phyloP scores from a whole-genome alignment of 129 eudicot species.

The Chrysanthemum seticuspe region DNA sequence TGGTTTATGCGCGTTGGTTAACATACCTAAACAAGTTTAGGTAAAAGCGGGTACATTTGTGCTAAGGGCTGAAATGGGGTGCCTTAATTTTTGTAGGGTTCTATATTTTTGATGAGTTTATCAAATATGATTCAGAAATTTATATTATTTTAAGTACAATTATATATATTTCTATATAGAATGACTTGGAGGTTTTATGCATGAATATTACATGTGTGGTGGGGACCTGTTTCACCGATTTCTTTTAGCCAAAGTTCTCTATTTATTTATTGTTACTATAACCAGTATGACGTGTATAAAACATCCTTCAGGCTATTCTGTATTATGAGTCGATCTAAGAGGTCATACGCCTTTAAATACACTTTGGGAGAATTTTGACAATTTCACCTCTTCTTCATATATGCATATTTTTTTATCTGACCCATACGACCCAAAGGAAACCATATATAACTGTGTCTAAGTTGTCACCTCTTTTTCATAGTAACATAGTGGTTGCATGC shows the following conservation, averaged over 20 bases:
- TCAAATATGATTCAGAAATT: background rate
- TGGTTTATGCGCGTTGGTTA: too few relatives aligned
- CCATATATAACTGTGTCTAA: background rate
- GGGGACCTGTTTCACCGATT: too few relatives aligned
- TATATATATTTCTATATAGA: background rate
- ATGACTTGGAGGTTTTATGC: background rate
- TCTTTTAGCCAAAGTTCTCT: too few relatives aligned
- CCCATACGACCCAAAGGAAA: background rate
- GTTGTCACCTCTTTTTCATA: background rate
- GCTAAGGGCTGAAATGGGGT: too few relatives aligned
- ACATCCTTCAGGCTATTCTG: too few relatives aligned
- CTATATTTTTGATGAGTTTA: background rate
- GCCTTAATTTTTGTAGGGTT: too few relatives aligned
- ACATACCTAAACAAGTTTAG: background rate
- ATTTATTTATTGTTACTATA: too few relatives aligned
- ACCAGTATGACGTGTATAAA: too few relatives aligned
- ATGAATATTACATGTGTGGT: too few relatives aligned
- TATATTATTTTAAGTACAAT: too few relatives aligned
- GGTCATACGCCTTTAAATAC: background rate
- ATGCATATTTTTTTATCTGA: background rate
- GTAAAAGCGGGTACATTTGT: background rate
- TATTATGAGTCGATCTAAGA: background rate
- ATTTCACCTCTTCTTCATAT: background rate
- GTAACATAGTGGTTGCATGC: background rate
- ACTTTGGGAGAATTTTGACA: background rate